Evolutionary conservation across 129 eudicot species (phyloP).

Genomic region (Saussurea involucrata): DNA sequence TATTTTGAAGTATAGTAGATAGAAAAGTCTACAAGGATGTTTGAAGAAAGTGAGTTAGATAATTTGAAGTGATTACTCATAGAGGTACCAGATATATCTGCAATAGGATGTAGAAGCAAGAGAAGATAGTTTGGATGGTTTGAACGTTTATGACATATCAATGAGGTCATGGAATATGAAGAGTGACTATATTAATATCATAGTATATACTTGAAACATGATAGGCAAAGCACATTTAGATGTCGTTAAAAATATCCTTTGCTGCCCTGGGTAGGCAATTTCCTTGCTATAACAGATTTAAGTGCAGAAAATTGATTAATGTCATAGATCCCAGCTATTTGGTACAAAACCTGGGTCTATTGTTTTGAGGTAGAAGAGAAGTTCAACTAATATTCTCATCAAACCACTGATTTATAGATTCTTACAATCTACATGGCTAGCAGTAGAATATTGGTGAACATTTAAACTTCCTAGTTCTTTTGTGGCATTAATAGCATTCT

Average conservation of each 20-base stretch:
- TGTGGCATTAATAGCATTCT: not conserved
- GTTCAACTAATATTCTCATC: not conserved
- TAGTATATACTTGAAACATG: not conserved
- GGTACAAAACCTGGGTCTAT: not conserved
- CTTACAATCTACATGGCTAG: not conserved
- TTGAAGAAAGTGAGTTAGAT: not conserved
- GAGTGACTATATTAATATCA: not conserved
- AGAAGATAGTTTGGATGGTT: not conserved
- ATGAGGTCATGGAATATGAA: not conserved
- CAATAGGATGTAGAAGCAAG: conserved; percentile 5
- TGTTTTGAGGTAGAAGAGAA: not conserved
- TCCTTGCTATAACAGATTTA: not conserved
- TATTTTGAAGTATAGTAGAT: not conserved
- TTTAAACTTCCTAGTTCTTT: not conserved
- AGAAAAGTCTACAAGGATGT: not conserved
- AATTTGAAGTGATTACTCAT: not conserved
- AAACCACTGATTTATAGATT: not conserved
- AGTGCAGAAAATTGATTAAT: not conserved
- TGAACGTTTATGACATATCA: not conserved
- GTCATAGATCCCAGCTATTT: not conserved
- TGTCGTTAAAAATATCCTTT: not conserved
- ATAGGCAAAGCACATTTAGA: not conserved
- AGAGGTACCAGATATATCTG: not conserved
- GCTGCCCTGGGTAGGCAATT: not conserved
- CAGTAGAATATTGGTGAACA: not conserved